Conservation (phyloP, 768 basidiomycete genomes). For the Hygrocybe punicea region DNA sequence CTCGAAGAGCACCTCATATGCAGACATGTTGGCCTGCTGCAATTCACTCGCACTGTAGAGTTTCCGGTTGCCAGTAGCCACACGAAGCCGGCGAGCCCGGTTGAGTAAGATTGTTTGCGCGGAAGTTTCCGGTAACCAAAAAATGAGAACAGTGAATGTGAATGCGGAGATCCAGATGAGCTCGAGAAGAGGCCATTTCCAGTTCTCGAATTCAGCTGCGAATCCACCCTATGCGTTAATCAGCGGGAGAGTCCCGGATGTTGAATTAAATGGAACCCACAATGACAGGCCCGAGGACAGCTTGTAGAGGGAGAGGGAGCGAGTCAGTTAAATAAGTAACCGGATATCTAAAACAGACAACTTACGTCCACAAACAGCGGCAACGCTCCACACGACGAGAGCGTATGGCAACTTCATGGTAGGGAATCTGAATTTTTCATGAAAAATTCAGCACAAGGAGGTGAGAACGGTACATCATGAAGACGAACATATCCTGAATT, state of each 20-base stretch:
- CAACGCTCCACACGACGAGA: slow-evolving; percentile 11
- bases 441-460: background rate
- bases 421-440: slow-evolving; percentile 10
- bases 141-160: slow-evolving; percentile 25
- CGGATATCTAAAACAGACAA: background rate
- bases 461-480: background rate
- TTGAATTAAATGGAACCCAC: background rate
- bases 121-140: slow-evolving; percentile 32
- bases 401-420: slow-evolving; percentile 9
- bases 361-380: slow-evolving; percentile 23
- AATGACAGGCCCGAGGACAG: slow-evolving; percentile 31
- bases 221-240: slow-evolving; percentile 23
- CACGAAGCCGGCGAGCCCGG: slow-evolving; percentile 30
- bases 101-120: slow-evolving; percentile 26
- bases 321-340: background rate
- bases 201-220: slow-evolving; percentile 28
- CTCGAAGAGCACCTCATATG: slow-evolving; percentile 16
- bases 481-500: slow-evolving; percentile 3
- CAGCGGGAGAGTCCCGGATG: background rate
- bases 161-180: slow-evolving; percentile 31
- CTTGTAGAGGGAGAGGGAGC: background rate
- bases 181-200: slow-evolving; percentile 36
- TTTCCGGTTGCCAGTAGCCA: slow-evolving; percentile 26
- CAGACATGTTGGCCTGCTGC: slow-evolving; percentile 15
- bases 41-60: slow-evolving; percentile 28